Conservation (phyloP, 257 asterid genomes). For the Parsonsia alboflavescens region DNA sequence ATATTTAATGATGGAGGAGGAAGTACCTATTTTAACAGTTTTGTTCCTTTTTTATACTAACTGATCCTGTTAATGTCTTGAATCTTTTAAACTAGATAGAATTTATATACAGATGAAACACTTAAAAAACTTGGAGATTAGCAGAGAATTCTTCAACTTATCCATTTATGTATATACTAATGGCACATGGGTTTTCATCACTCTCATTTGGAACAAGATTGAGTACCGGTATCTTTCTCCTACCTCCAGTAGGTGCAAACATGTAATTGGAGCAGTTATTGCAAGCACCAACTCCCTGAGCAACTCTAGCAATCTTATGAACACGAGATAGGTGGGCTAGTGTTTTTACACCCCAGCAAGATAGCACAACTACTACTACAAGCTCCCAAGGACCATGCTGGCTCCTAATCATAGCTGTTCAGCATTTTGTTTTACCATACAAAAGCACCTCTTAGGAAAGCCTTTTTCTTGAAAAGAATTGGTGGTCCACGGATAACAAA, state of each 20-base stretch:
- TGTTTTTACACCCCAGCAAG: too few relatives aligned
- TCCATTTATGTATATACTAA: background rate
- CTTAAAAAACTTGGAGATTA: background rate
- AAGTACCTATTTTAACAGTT: too few relatives aligned
- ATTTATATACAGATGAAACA: background rate
- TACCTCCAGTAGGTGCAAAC: background rate
- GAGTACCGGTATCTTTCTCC: too few relatives aligned
- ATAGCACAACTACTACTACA: background rate
- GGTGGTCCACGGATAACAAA: background rate
- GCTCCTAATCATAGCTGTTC: background rate
- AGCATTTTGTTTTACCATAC: background rate
- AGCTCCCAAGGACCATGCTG: background rate
- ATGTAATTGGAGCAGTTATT: constrained; percentile 9
- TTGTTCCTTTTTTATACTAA: too few relatives aligned
- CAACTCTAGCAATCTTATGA: background rate
- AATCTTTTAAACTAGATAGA: too few relatives aligned
- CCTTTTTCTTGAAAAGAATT: background rate
- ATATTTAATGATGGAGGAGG: too few relatives aligned
- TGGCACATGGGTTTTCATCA: background rate
- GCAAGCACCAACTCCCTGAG: constrained; percentile 16
- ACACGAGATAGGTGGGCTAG: too few relatives aligned
- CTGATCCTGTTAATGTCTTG: too few relatives aligned
- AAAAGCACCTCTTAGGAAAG: background rate
- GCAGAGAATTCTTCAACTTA: background rate
- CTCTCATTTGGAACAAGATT: too few relatives aligned